phyloP scores from a whole-genome alignment of 352 stramenopile species.

The Pythium guiyangense region DNA sequence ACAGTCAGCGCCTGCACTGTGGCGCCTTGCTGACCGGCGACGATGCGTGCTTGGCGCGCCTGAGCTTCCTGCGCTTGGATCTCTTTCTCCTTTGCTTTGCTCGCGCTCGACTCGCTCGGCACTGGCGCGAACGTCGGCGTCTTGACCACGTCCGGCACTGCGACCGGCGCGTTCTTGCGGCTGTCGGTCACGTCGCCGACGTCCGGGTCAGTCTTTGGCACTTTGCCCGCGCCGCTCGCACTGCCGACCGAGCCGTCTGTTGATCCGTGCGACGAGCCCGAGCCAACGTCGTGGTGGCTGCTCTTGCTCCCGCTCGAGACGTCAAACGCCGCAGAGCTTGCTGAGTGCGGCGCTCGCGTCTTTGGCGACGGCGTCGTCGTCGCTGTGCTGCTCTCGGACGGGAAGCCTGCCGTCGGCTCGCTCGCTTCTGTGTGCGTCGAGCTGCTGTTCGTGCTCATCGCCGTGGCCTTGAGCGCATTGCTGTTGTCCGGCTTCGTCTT shows the following conservation, averaged over 20 bases:
- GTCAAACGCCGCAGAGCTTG: background rate
- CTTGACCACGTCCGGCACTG: slow-evolving; percentile 8
- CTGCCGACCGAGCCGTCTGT: slow-evolving; percentile 2
- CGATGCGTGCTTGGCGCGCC: slow-evolving; percentile 29
- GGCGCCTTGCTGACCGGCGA: slow-evolving; percentile 17
- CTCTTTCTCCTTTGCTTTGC: slow-evolving; percentile 18
- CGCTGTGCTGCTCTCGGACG: background rate
- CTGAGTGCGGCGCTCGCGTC: too few species aligned
- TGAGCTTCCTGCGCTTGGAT: slow-evolving; percentile 37
- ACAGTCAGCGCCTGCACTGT: slow-evolving; percentile 13
- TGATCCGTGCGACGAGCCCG: slow-evolving; percentile 1
- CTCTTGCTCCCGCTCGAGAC: background rate
- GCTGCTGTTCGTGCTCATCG: too few species aligned
- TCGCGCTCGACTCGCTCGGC: slow-evolving; percentile 10
- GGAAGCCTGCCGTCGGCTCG: background rate
- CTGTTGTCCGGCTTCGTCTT: too few species aligned
- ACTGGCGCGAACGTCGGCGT: slow-evolving; percentile 10
- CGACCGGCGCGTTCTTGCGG: slow-evolving; percentile 9
- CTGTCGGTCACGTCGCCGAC: slow-evolving; percentile 23
- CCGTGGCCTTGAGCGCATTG: background rate
- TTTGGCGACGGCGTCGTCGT: background rate
- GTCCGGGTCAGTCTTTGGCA: slow-evolving; percentile 14
- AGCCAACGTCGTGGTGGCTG: background rate
- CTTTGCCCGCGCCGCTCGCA: slow-evolving; percentile 6
- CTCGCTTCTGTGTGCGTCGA: too few species aligned